Evolutionary conservation across 169 alveolate genomes (phyloP), one percentile per base, ranked within the genome.

Genomic region (Eimeria sp.): DNA sequence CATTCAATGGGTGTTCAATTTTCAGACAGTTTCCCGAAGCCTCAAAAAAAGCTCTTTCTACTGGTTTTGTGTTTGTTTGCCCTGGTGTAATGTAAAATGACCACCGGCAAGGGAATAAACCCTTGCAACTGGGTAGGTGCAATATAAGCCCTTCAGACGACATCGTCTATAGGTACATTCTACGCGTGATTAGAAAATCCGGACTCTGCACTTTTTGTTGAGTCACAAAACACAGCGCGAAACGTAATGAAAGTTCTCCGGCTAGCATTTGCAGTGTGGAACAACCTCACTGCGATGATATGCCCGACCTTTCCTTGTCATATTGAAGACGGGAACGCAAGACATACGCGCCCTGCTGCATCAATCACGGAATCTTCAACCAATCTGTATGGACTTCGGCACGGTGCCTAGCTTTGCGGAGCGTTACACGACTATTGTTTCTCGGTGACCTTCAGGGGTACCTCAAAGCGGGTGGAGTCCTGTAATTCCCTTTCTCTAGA

Each of bases 51-150:
- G n/a, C 80, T 33, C 80, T 71, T 33, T 71, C n/a, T 71, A 20
- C 54, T 37, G 9, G 52, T 9, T 25, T 20, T 14, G n/a, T 14
- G 27, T n/a, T 66, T 71, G 30, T 13, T 33, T 37, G 8, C 37
- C 54, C 14, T 11, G 37, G 54, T 71, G 52, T 33, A 71, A 71
- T 74, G 58, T 74, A 74, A 40, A 40, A 18, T 14, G 54, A 40
- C 33, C 33, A 18, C 40, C 37, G 40, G 58, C 13, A 4, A 40
- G 43, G 83, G 30, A 74, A 18, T 37, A 74, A 16, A 40, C 30
- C 83, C 49, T 40, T 74, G 58, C 0, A 11, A 30, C 56, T 74
- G 83, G n/a, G 83, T 74, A 74, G 83, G 83, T 74, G 83, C 83
- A 40, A 6, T 74, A 18, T 40, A 74, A 58, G 49, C 83, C 40